Percentiles rank a stretch among this genome's conserved stretches.
phyloP scores from a whole-genome alignment of 1,284 basidiomycete species.

The Moesziomyces sp. region DNA sequence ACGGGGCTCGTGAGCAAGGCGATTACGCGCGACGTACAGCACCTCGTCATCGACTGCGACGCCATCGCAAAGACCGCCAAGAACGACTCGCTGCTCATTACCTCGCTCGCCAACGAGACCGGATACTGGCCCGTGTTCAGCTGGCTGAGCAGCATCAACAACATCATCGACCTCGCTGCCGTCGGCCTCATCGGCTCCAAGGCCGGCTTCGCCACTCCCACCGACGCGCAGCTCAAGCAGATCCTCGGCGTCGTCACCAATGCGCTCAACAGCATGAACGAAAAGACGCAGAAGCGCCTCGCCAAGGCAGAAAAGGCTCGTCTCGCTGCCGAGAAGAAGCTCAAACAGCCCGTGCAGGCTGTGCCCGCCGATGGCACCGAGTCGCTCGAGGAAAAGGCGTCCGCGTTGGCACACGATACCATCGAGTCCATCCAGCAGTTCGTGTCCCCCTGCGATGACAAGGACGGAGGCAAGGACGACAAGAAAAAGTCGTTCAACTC shows the following conservation, averaged over 20 bases:
- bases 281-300: constrained; percentile 54
- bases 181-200: constrained; percentile 95
- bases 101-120: constrained; percentile 79
- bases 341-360: constrained; percentile 3
- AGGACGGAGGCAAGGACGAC: constrained; percentile 2
- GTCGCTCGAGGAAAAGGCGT: constrained; percentile 37
- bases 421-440: constrained; percentile 26
- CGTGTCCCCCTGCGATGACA: constrained; percentile 6
- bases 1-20: constrained; percentile 76
- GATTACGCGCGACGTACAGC: constrained; percentile 35
- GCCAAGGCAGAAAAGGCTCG: constrained; percentile 50
- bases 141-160: constrained; percentile 85
- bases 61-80: constrained; percentile 76
- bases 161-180: constrained; percentile 89
- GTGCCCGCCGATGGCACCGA: constrained; percentile 17
- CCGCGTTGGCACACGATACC: constrained; percentile 19
- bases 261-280: constrained; percentile 77
- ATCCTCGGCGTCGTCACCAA: constrained; percentile 83
- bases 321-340: constrained; percentile 40
- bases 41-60: constrained; percentile 80
- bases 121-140: constrained; percentile 76
- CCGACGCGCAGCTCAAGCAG: constrained; percentile 83
- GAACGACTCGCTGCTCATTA: constrained; percentile 78
- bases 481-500: constrained; percentile 41
- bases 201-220: constrained; percentile 84